phyloP scores from a whole-genome alignment of 106 monocot genomes.

The Triglochin maritima region DNA sequence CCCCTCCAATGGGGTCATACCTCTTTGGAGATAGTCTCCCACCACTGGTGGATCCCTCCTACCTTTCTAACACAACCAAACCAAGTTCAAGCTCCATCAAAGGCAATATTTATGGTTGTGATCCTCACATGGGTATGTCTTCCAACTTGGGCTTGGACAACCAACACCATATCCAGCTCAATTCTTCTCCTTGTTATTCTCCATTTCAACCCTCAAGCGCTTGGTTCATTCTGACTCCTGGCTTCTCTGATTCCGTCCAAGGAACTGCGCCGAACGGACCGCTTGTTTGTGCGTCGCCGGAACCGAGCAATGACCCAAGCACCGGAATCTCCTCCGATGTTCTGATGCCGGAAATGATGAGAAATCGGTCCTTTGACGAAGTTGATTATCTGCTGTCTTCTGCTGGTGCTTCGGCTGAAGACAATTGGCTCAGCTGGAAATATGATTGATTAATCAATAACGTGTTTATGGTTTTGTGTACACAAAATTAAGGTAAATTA shows the following conservation, averaged over 20 bases:
- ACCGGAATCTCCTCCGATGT: neutral
- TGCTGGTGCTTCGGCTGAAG: neutral
- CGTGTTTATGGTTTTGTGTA: neutral
- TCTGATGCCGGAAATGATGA: neutral
- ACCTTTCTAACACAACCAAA: neutral
- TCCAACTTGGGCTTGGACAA: neutral
- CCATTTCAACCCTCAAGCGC: too few relatives aligned
- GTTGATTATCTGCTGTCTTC: neutral
- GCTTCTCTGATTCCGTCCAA: neutral
- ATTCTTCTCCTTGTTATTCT: neutral
- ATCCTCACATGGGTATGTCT: neutral
- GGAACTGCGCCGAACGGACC: neutral
- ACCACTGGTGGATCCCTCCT: slow-evolving; percentile 1
- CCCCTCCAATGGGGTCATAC: neutral
- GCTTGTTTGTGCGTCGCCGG: neutral
- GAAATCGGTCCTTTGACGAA: neutral
- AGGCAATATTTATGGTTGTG: neutral
- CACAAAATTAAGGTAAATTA: neutral
- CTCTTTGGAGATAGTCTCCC: neutral
- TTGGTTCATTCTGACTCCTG: too few relatives aligned
- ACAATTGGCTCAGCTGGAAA: neutral
- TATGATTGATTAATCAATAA: neutral
- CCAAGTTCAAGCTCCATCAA: neutral
- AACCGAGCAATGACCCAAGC: neutral
- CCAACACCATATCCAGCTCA: neutral